A percentile compares a stretch with the other conserved stretches of the same genome.
Conservation (phyloP, 129 eudicot species). For the Silybum marianum region DNA sequence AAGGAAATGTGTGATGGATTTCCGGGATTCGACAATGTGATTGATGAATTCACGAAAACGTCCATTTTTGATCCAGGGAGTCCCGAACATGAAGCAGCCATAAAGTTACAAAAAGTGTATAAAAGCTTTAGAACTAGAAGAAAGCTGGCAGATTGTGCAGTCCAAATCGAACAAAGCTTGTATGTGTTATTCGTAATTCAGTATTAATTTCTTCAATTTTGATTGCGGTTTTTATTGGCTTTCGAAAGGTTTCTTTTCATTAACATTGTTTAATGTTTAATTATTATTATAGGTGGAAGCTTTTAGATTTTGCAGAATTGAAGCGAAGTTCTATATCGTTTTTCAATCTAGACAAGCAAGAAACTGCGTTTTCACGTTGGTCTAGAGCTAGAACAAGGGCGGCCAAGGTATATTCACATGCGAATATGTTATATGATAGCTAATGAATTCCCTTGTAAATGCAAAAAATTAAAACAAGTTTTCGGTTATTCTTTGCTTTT, state of each 20-base stretch:
- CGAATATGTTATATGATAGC: not conserved
- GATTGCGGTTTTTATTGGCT: not conserved
- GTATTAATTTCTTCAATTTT: not conserved
- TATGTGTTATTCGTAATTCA: conserved; percentile 23
- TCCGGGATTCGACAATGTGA: conserved; percentile 45
- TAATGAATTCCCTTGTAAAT: not conserved
- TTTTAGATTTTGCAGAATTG: conserved; percentile 87
- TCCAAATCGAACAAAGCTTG: conserved; percentile 94
- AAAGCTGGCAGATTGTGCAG: conserved; percentile 97
- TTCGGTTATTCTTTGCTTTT: conserved; percentile 1
- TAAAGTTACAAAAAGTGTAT: conserved; percentile 95
- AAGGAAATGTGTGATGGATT: conserved; percentile 39
- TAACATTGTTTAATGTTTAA: conserved; percentile 10
- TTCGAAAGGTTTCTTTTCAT: not conserved
- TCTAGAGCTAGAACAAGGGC: conserved; percentile 96
- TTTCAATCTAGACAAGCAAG: conserved; percentile 84
- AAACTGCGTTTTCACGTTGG: conserved; percentile 97
- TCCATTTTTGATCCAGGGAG: conserved; percentile 46
- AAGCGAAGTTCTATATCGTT: conserved; percentile 91
- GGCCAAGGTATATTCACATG: conserved; percentile 62
- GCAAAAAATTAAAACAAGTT: not conserved
- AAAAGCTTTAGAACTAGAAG: conserved; percentile 95
- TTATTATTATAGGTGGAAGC: conserved; percentile 69
- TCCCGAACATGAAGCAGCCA: conserved; percentile 88
- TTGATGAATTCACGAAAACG: conserved; percentile 34